Percentiles rank a stretch among this genome's conserved stretches.
These are phyloP conservation scores for Austroboletus eburneus DNA, from an alignment of 768 basidiomycete species.

Conservation along the genomic window DNA sequence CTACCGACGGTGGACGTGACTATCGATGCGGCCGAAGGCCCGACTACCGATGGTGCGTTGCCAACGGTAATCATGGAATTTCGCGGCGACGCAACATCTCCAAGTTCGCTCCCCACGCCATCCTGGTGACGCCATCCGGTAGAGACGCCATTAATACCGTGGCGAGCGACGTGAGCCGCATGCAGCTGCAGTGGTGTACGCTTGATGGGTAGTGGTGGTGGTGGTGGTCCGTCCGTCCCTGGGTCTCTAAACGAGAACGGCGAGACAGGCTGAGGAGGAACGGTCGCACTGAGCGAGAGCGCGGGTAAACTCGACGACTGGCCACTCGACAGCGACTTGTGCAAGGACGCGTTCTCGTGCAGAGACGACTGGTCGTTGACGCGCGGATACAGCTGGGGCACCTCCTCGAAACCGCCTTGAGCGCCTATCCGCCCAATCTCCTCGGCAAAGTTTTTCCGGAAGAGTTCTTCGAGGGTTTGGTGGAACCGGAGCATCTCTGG, in stretches of 20 bases:
- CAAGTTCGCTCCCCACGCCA: conserved; percentile 36
- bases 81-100: conserved; percentile 53
- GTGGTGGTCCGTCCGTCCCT: neutral
- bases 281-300: conserved; percentile 44
- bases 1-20: conserved; percentile 62
- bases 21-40: conserved; percentile 51
- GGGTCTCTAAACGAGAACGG: conserved; percentile 32
- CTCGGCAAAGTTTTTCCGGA: conserved; percentile 78
- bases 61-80: conserved; percentile 75
- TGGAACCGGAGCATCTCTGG: conserved; percentile 92
- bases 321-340: conserved; percentile 44
- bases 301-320: conserved; percentile 41
- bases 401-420: conserved; percentile 50
- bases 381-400: conserved; percentile 35
- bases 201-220: conserved; percentile 32
- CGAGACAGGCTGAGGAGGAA: conserved; percentile 44
- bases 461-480: conserved; percentile 80
- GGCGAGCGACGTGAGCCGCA: conserved; percentile 74
- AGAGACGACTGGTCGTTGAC: conserved; percentile 46
- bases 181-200: conserved; percentile 78
- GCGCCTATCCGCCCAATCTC: conserved; percentile 71
- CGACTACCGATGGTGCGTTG: conserved; percentile 35
- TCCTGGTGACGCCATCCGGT: conserved; percentile 64
- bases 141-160: conserved; percentile 79
- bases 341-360: conserved; percentile 44